Percentiles rank a stretch among this genome's conserved stretches.
phyloP scores from a whole-genome alignment of 1,284 basidiomycete species.

The Ganoderma lucidum region DNA sequence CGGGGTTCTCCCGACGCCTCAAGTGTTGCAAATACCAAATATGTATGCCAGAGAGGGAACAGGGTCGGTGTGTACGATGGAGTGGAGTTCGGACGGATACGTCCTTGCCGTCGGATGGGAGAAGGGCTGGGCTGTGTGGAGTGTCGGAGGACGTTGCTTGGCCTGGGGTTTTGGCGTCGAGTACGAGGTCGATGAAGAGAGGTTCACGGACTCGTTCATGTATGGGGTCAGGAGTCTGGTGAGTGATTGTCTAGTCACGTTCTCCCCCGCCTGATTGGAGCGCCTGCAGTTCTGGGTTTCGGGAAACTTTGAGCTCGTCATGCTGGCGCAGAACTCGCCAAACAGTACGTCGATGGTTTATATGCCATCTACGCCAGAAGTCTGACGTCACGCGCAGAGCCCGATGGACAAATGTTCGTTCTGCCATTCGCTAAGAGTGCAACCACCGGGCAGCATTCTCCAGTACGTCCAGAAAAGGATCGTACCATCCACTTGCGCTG shows the following conservation, averaged over 20 bases:
- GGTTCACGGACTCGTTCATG: conserved; percentile 88
- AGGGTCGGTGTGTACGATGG: conserved; percentile 80
- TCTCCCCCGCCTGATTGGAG: background rate
- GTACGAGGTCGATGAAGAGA: conserved; percentile 65
- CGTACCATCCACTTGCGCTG: background rate
- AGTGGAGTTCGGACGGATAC: conserved; percentile 97
- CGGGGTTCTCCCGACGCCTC: conserved; percentile 58
- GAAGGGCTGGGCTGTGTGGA: conserved; percentile 91
- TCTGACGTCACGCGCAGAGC: conserved; percentile 45
- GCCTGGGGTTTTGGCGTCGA: conserved; percentile 79
- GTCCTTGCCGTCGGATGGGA: conserved; percentile 97
- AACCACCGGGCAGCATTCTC: conserved; percentile 90
- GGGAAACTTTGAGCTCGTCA: conserved; percentile 88
- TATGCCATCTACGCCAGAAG: background rate
- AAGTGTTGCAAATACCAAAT: conserved; percentile 63
- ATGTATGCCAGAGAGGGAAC: conserved; percentile 61
- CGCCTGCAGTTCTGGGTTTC: conserved; percentile 84
- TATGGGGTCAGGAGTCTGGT: conserved; percentile 75
- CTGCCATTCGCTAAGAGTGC: conserved; percentile 97
- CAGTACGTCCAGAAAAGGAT: conserved; percentile 55
- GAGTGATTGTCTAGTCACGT: conserved; percentile 35
- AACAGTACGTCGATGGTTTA: conserved; percentile 50
- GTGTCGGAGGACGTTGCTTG: conserved; percentile 88
- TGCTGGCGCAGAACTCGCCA: conserved; percentile 61
- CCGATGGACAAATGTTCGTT: conserved; percentile 79